A percentile compares a stretch with the other conserved stretches of the same genome.
These are phyloP conservation scores for Pleurotus djamor DNA, from an alignment of 768 basidiomycete species.

Conservation along the genomic window DNA sequence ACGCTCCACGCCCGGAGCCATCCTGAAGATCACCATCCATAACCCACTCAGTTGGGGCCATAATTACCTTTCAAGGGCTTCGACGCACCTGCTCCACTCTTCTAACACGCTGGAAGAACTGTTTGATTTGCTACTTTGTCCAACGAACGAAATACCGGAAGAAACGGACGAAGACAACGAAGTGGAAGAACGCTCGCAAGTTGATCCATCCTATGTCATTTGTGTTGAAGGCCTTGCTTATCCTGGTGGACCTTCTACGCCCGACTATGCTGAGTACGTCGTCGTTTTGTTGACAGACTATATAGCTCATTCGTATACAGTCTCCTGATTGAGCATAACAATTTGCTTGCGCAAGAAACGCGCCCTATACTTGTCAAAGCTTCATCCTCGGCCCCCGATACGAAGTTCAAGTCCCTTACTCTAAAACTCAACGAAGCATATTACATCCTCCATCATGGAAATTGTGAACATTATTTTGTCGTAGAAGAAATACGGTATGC, in stretches of 20 bases:
- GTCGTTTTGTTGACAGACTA: background rate
- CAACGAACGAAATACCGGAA: conserved; percentile 49
- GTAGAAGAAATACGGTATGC: conserved; percentile 69
- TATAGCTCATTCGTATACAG: conserved; percentile 25
- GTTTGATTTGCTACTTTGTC: conserved; percentile 57
- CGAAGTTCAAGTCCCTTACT: conserved; percentile 48
- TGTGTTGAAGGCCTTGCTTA: conserved; percentile 62
- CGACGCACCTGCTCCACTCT: conserved; percentile 69
- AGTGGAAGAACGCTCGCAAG: conserved; percentile 27
- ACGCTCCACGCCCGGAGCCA: conserved; percentile 23
- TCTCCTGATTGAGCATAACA: conserved; percentile 40
- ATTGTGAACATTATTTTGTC: conserved; percentile 79
- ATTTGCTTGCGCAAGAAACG: conserved; percentile 28
- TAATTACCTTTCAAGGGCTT: conserved; percentile 56
- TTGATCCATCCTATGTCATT: conserved; percentile 43
- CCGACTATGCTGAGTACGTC: conserved; percentile 56
- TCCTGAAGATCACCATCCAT: conserved; percentile 62
- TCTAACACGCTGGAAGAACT: conserved; percentile 72
- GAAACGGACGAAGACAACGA: conserved; percentile 33
- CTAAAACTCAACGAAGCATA: conserved; percentile 75
- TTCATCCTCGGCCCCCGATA: conserved; percentile 41
- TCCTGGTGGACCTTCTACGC: conserved; percentile 42
- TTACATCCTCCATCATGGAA: conserved; percentile 78
- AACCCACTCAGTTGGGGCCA: conserved; percentile 61
- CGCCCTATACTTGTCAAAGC: conserved; percentile 30